Evolutionary conservation across 495 filamentous ascomycete genomes (phyloP), one percentile per base, ranked within the genome.

Genomic region (Aspergillus avenaceus): DNA sequence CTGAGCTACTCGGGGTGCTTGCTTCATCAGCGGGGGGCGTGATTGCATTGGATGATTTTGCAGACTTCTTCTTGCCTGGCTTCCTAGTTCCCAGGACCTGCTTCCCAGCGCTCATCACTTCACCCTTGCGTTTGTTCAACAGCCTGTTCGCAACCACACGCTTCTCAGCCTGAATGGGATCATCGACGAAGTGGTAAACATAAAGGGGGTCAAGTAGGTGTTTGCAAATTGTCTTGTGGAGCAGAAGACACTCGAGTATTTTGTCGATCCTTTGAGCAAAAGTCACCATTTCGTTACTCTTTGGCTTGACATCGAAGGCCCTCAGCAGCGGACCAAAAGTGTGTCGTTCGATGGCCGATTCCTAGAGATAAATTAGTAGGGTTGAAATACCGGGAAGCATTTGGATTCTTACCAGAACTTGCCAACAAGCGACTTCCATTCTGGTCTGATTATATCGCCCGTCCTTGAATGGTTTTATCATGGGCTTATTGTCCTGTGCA

Each of bases 221-320:
- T 53, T 72, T 71, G 56, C 66, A 69, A 12, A 72, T 63, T 0
- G 69, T 68, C 47, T 73, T 72, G 34, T 65, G 65, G 6, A 37
- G 19, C 7, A 24, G 12, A 7, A 56, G 32, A 2, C 18, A 27
- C 16, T 54, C 45, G 3, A 59, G 31, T 4, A 55, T 49, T 14
- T 34, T 38, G 9, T 44, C 27, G 9, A 58, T 32, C 13, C 55
- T 44, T 37, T 52, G 8, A 6, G 27, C 18, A 24, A 59, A 53
- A 4, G 34, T 45, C 24, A 37, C 37, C 7, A 21, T n/a, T 1
- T 49, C 49, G 22, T 22, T 16, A 4, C 18, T 8, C 24, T 45
- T 43, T n/a, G 25, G 25, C 14, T 47, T 58, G 22, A 28, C 24
- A 1, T 49, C 40, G 36, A 44, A 34, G 8, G 37, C 41, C 13